These are phyloP conservation scores for Saccharomyces jurei DNA, from an alignment of 805 yeast genomes.

Conservation along the genomic window DNA sequence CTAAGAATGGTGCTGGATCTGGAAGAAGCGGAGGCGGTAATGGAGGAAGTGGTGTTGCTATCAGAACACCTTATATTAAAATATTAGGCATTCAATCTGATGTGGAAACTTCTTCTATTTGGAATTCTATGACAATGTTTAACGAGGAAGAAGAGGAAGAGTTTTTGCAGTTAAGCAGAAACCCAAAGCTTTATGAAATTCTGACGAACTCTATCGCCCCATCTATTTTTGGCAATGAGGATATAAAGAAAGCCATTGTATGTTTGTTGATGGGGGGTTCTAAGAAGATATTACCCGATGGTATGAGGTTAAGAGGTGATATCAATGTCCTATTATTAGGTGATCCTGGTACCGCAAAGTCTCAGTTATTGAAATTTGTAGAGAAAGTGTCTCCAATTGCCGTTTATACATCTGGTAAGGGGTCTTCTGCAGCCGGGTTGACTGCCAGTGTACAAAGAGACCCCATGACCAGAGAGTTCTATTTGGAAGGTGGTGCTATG, in stretches of 20 bases:
- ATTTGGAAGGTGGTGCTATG: conserved; percentile 99
- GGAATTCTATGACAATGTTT: conserved; percentile 43
- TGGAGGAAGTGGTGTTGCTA: conserved; percentile 53
- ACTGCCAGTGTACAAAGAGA: conserved; percentile 97
- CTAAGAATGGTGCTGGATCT: conserved; percentile 47
- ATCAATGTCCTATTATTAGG: conserved; percentile 88
- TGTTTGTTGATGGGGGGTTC: conserved; percentile 93
- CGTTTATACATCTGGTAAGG: conserved; percentile 96
- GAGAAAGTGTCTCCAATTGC: conserved; percentile 93
- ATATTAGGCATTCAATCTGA: conserved; percentile 84
- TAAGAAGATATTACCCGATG: conserved; percentile 85
- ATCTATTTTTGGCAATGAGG: conserved; percentile 87
- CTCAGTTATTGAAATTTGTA: conserved; percentile 89
- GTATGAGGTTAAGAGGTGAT: conserved; percentile 95
- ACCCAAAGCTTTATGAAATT: conserved; percentile 78
- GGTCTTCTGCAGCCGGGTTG: conserved; percentile 98
- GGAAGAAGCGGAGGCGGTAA: conserved; percentile 40
- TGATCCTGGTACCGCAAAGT: conserved; percentile 98
- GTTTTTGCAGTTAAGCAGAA: conserved; percentile 69
- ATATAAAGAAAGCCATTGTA: conserved; percentile 87
- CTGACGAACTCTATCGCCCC: conserved; percentile 90
- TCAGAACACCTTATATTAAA: conserved; percentile 83
- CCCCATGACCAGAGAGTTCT: conserved; percentile 78
- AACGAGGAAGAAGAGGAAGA: conserved; percentile 93
- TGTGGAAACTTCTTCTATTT: conserved; percentile 59